Base-by-base conservation (phyloP, 2,329 filamentous ascomycete genomes). In the Fusarium xyrophilum region DNA sequence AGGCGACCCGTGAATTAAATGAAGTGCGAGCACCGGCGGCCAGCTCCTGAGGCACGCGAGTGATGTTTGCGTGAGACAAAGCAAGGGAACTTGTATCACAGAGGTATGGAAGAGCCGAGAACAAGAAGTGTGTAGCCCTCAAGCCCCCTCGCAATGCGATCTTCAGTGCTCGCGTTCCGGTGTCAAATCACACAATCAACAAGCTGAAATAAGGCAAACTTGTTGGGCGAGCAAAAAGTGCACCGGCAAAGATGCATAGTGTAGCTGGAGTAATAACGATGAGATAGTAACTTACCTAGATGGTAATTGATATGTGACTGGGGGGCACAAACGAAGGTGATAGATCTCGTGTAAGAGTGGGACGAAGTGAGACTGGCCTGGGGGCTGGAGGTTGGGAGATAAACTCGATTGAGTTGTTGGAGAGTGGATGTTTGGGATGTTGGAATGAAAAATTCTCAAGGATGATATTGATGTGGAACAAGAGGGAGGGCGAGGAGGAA, bases 21-120 rank as follows among this genome's bases (percentile, higher is more conserved):
- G 60, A 44, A 61, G 47, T 43, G 30, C 23, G 28, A 53, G 33
- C 35, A 38, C 25, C 40, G 50, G 62, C 62, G 60, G 62, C 48
- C 58, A 58, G 46, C 53, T 56, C 48, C 35, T 61, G 54, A 51
- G 63, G 52, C 46, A 63, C 57, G 46, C 54, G 43, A 39, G 53
- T 72, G 73, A 70, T 74, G 69, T 68, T 76, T 75, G 72, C 65
- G 71, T 74, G 70, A 75, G 70, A 79, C 74, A 78, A 63, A 50
- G 33, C 54, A 65, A 73, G 57, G 65, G 63, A 46, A 60, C 60
- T 17, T 70, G 74, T 74, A 59, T 60, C 69, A 76, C 74, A 55
- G 35, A 47, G 33, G 50, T 50, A 64, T 62, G 62, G 59, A 63
- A 64, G 54, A 65, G 67, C 60, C 66, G 60, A 73, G 65, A 63